Base-by-base conservation (phyloP, 345 rosid species). In the Citrus cavaleriei region DNA sequence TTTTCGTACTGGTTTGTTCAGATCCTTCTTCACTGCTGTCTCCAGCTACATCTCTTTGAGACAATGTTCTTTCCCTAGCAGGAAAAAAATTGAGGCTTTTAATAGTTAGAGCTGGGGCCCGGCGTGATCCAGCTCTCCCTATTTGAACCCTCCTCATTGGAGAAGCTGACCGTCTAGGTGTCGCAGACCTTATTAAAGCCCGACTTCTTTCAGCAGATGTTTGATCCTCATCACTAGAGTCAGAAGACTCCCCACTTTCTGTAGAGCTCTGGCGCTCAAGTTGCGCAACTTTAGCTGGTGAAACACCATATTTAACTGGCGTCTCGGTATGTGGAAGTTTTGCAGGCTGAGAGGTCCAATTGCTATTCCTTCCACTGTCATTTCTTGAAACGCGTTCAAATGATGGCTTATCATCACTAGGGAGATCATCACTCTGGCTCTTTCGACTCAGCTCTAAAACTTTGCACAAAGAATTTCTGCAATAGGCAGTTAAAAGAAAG, bases 141-240 rank as follows among this genome's bases (percentile, higher is more conserved):
- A 91, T 86, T 83, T 91, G 92, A 77, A 91, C 78, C 85, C 92
- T 88, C 76, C 90, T 84, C 92, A 89, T 91, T 37, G 92, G 94
- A 81, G 94, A 91, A 28, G 91, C 92, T 13, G 94, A 89, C 84
- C 94, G 85, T 77, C 89, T 91, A 38, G 91, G 87, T 24, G 86
- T 79, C 74, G 87, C 86, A 49, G 91, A 88, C 83, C 92, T 87
- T 70, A 83, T 55, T 49, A 85, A 69, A 80, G 85, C 34, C 67
- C 90, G 88, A 83, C 90, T 87, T 81, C 92, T 89, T 78, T 89
- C 92, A 9, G 42, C 80, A 72, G 88, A 80, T 10, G 35, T 68
- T 77, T 83, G 85, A 78, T 82, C 78, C 55, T 85, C 87, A 54
- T 88, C 91, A 73, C 87, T 73, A 27, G 85, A 82, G 62, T 83